phyloP scores from a whole-genome alignment of 208 protist species.

The Acanthamoeba lenticulata region DNA sequence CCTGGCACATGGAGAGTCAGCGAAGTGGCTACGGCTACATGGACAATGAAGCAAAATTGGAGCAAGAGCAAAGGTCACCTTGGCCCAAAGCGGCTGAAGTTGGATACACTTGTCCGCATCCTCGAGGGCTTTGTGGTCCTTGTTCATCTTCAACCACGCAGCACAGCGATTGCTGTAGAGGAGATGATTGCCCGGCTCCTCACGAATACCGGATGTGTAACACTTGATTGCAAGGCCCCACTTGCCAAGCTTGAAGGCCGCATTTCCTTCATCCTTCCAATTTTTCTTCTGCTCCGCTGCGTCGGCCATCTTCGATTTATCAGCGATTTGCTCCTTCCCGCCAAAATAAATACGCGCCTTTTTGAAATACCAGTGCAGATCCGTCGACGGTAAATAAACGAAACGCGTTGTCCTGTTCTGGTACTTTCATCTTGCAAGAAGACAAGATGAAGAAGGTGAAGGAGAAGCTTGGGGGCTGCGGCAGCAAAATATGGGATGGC shows the following conservation, averaged over 20 bases:
- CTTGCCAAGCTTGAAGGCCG: background rate
- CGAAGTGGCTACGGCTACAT: background rate
- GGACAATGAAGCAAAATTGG: background rate
- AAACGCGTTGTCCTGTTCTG: too few species aligned
- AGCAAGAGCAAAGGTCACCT: background rate
- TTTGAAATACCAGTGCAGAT: background rate
- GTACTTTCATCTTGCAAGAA: too few species aligned
- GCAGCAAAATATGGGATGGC: background rate
- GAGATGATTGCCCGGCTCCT: background rate
- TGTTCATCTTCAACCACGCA: background rate
- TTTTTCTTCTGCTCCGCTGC: background rate
- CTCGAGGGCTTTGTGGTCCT: slow-evolving; percentile 44
- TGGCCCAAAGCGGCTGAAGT: slow-evolving; percentile 4
- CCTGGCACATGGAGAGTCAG: background rate
- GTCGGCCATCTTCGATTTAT: background rate
- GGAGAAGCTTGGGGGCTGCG: background rate
- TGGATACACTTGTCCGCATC: background rate
- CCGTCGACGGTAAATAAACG: too few species aligned
- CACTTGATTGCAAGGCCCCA: slow-evolving; percentile 20
- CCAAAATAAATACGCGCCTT: background rate
- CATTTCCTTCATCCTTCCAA: slow-evolving; percentile 1
- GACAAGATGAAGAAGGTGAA: background rate
- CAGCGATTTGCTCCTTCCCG: background rate
- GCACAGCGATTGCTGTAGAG: slow-evolving; percentile 17
- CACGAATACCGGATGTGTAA: background rate